Evolutionary conservation across 83 land plant species (phyloP).

Genomic region (Larix sibirica): DNA sequence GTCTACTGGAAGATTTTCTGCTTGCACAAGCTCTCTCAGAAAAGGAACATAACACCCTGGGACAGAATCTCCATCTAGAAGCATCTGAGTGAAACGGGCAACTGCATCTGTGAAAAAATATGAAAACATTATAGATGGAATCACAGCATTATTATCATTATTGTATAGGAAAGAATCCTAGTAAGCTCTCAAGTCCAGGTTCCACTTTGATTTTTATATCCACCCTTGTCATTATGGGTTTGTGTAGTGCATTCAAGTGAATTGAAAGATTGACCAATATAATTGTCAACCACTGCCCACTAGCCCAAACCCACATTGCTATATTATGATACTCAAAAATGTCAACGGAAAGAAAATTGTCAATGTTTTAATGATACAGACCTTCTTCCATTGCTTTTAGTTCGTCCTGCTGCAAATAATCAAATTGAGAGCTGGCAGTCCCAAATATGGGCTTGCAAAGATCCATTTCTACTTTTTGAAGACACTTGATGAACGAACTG

Average conservation of each 20-base stretch:
- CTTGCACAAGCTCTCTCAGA: conserved; percentile 9
- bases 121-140: not conserved
- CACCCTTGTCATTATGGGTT: not conserved
- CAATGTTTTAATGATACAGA: not conserved
- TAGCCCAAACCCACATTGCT: not conserved
- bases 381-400: conserved; percentile 29
- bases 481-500: conserved; percentile 17
- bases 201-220: not conserved
- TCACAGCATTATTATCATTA: not conserved
- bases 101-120: conserved; percentile 21
- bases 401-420: conserved; percentile 29
- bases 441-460: conserved; percentile 12
- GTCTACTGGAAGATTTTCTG: conserved; percentile 10
- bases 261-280: not conserved
- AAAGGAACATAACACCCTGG: conserved; percentile 36
- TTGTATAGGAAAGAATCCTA: not conserved
- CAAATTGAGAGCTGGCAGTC: conserved; percentile 18
- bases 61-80: conserved; percentile 24
- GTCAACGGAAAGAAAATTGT: not conserved
- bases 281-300: not conserved
- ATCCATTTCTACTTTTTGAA: conserved; percentile 17
- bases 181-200: not conserved
- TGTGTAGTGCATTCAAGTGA: not conserved
- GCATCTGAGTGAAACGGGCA: conserved; percentile 18
- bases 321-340: too few species aligned